Conservation (phyloP, 2,329 filamentous ascomycete species). For the Epicoccum nigrum region DNA sequence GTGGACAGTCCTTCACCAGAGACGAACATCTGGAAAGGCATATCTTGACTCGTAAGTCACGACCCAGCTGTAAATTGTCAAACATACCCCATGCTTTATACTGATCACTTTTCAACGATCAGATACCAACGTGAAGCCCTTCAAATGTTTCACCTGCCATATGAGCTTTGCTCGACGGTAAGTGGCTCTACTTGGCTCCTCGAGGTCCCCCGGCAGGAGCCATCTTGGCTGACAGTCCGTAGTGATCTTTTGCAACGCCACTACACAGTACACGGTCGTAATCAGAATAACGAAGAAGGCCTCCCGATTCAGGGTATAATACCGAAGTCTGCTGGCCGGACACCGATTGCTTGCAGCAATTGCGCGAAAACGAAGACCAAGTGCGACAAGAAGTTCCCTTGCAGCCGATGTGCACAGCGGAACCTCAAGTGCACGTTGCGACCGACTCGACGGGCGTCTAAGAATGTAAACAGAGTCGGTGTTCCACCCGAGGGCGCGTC, state of each 20-base stretch:
- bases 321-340: slow-evolving; percentile 58
- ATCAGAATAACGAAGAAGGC: slow-evolving; percentile 57
- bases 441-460: slow-evolving; percentile 56
- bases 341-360: slow-evolving; percentile 60
- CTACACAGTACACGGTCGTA: slow-evolving; percentile 59
- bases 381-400: slow-evolving; percentile 62
- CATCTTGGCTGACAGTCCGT: slow-evolving; percentile 19
- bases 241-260: slow-evolving; percentile 60
- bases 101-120: slow-evolving; percentile 10
- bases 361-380: slow-evolving; percentile 62
- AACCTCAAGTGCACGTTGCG: slow-evolving; percentile 56
- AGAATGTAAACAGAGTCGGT: slow-evolving; percentile 44
- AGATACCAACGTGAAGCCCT: slow-evolving; percentile 63
- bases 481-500: slow-evolving; percentile 27
- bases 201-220: background rate
- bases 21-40: slow-evolving; percentile 61
- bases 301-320: slow-evolving; percentile 58
- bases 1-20: slow-evolving; percentile 59
- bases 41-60: slow-evolving; percentile 57
- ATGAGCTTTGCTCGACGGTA: slow-evolving; percentile 61
- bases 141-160: slow-evolving; percentile 61
- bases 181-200: slow-evolving; percentile 26
- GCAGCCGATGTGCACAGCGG: slow-evolving; percentile 57
- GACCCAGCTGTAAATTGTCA: background rate
- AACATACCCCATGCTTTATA: slow-evolving; percentile 10